phyloP scores from a whole-genome alignment of 176 grass and related monocot genomes.

The Cenchrus americanus region DNA sequence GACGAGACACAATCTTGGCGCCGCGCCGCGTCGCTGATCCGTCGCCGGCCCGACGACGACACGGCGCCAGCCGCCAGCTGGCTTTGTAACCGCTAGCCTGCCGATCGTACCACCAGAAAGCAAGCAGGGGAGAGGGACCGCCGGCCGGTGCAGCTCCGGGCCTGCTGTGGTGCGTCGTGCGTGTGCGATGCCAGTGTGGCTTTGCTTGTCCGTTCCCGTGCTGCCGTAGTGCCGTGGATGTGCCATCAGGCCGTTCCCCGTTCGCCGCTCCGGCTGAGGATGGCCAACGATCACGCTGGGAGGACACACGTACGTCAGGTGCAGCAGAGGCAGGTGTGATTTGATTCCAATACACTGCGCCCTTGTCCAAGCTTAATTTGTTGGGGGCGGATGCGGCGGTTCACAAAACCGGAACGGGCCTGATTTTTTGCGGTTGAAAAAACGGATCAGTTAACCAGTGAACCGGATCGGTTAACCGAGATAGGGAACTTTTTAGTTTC shows the following conservation, averaged over 20 bases:
- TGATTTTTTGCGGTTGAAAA: too few species aligned
- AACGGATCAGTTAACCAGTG: too few species aligned
- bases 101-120: background rate
- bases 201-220: background rate
- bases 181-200: too few species aligned
- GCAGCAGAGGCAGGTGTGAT: constrained; percentile 33
- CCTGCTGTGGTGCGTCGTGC: too few species aligned
- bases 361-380: constrained; percentile 34
- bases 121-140: background rate
- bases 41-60: background rate
- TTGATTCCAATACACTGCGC: constrained; percentile 34
- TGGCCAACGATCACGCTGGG: too few species aligned
- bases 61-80: background rate
- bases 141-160: too few species aligned
- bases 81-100: background rate
- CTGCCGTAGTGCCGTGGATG: background rate
- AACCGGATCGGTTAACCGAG: too few species aligned
- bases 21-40: background rate
- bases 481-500: too few species aligned
- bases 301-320: background rate
- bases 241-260: too few species aligned
- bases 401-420: too few species aligned
- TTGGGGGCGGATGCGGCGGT: constrained; percentile 19
- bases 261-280: too few species aligned
- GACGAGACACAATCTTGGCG: background rate